Evolutionary conservation across 768 basidiomycete genomes (phyloP).

Genomic region (Pulveroboletus sp.): DNA sequence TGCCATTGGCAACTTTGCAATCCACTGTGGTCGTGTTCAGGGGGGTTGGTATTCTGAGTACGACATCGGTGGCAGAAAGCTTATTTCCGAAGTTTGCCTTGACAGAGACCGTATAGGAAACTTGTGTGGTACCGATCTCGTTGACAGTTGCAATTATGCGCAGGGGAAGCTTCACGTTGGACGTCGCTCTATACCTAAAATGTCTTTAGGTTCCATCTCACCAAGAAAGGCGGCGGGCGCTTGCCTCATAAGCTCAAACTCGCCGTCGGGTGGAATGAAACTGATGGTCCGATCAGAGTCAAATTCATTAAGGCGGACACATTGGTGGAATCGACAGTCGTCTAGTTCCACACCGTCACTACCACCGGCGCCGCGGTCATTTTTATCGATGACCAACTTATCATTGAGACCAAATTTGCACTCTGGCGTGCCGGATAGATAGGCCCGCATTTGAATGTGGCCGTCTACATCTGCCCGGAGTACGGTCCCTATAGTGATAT

Average conservation of each 20-base stretch:
- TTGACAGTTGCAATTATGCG: slow-evolving; percentile 87
- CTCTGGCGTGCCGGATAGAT: slow-evolving; percentile 94
- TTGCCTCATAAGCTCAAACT: slow-evolving; percentile 96
- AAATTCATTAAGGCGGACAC: slow-evolving; percentile 92
- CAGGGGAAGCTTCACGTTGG: slow-evolving; percentile 93
- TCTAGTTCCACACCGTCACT: slow-evolving; percentile 89
- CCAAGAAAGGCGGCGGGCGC: slow-evolving; percentile 22
- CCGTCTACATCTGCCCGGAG: slow-evolving; percentile 97
- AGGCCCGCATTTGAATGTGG: slow-evolving; percentile 97
- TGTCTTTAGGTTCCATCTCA: neutral
- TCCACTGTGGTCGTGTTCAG: slow-evolving; percentile 91
- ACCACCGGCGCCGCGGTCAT: slow-evolving; percentile 48
- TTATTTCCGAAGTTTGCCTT: slow-evolving; percentile 90
- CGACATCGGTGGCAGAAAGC: slow-evolving; percentile 88
- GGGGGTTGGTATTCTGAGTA: slow-evolving; percentile 93
- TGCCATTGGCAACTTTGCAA: slow-evolving; percentile 87
- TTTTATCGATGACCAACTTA: slow-evolving; percentile 94
- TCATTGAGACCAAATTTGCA: slow-evolving; percentile 99
- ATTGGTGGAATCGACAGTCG: slow-evolving; percentile 98
- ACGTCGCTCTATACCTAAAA: slow-evolving; percentile 87
- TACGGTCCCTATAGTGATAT: slow-evolving; percentile 60
- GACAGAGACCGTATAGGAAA: slow-evolving; percentile 86
- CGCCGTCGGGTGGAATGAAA: slow-evolving; percentile 97
- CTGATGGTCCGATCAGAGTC: slow-evolving; percentile 92
- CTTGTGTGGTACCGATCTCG: slow-evolving; percentile 89